Base-by-base conservation (phyloP, 352 stramenopile species). In the Pythium rhizo-oryzae region DNA sequence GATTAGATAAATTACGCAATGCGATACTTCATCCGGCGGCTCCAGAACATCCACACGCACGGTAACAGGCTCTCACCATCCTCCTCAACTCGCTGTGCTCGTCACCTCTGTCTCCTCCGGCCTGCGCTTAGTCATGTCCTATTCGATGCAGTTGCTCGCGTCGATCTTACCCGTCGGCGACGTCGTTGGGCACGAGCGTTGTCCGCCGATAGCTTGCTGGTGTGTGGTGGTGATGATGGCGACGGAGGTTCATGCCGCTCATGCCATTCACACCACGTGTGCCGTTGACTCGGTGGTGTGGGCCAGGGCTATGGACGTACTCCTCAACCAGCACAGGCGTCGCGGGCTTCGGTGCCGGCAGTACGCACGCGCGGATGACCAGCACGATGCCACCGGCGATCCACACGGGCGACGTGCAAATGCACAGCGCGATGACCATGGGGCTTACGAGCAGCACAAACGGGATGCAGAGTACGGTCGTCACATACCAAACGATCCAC, bases 341-440 rank as follows among this genome's bases (percentile, higher is more conserved):
- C 44, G 61, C 25, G 23, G 79, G 69, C 59, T 78, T 73, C 37
- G 70, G 66, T 35, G 75, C 70, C 4, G 74, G 70, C n/a, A 84
- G 43, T 7, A 65, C 58, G 21, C 88, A 63, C 33, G 76, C 64
- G 11, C 84, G 84, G 50, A 92, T 80, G 28, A 87, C 67, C 25
- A 92, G 54, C 62, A 90, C 81, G 2, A 75, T 65, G 18, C 91
- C 67, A 2, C 75, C 84, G 35, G 82, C 75, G 53, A 89, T 67
- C 86, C 86, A 94, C 59, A 94, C 85, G 12, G 86, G 86, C 41
- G 86, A 92, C 41, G 83, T 92, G 68, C 76, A 93, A 59, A 94
- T 90, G 52, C 69, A 80, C 56, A 92, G 70, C 30, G 86, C 85
- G 58, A 94, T 94, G 41, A 90, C 43, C 77, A 94, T 89, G 18